Percentiles rank a stretch among this genome's conserved stretches.
These are phyloP conservation scores for Geranium incanum DNA, from an alignment of 441 rosid species.

Conservation along the genomic window DNA sequence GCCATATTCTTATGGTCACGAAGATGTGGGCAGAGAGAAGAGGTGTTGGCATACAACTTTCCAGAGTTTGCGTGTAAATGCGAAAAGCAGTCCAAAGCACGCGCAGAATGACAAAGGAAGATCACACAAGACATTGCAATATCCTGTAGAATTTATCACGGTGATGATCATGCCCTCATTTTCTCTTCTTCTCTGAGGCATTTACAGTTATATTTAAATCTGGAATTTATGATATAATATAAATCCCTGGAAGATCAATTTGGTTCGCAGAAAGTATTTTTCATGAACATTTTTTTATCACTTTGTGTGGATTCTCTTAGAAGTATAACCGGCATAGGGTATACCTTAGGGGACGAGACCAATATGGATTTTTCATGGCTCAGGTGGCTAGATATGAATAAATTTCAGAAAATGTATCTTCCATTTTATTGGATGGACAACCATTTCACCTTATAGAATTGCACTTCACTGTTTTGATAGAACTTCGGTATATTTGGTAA, in stretches of 20 bases:
- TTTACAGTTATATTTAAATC: background rate
- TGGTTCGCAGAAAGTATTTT: background rate
- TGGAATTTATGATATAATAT: background rate
- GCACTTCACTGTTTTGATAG: no score
- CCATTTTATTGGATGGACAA: no score
- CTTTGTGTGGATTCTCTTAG: background rate
- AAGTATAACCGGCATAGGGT: background rate
- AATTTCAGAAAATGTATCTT: no score
- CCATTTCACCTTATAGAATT: no score
- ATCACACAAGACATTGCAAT: slow-evolving; percentile 28
- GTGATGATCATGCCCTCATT: slow-evolving; percentile 37
- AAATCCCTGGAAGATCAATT: background rate
- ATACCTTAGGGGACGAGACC: background rate
- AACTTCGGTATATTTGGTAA: no score
- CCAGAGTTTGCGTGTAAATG: slow-evolving; percentile 54
- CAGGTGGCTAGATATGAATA: no score
- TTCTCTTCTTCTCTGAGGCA: background rate
- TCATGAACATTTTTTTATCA: background rate
- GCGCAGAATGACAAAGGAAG: slow-evolving; percentile 33
- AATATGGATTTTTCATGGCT: background rate
- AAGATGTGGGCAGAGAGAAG: slow-evolving; percentile 56
- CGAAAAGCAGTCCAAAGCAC: slow-evolving; percentile 47
- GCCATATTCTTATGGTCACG: slow-evolving; percentile 40
- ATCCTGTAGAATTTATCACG: slow-evolving; percentile 64
- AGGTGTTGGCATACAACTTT: slow-evolving; percentile 89